Conservation (phyloP, 768 basidiomycete species). For the Lentinula guzmanii region DNA sequence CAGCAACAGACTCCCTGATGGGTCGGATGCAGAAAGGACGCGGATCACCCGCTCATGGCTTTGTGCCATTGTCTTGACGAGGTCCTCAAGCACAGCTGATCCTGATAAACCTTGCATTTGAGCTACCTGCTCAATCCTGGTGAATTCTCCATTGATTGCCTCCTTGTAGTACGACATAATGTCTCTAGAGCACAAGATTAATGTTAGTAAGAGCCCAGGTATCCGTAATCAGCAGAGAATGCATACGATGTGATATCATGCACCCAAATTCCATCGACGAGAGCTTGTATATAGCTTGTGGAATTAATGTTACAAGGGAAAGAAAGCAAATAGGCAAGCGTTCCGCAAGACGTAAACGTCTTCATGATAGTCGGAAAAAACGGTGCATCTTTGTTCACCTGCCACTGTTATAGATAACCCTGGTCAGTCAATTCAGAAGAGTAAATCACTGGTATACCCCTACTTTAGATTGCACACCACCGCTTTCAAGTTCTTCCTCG, state of each 20-base stretch:
- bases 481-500: not conserved
- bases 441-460: not conserved
- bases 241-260: constrained; percentile 8
- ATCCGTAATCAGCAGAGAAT: not conserved
- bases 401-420: not conserved
- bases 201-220: not conserved
- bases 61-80: constrained; percentile 1
- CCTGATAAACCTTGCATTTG: constrained; percentile 1
- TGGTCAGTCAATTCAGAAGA: not conserved
- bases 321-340: constrained; percentile 1
- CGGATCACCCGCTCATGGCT: constrained; percentile 6
- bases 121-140: constrained; percentile 9
- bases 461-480: not conserved
- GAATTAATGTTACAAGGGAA: not conserved
- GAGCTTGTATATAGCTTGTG: constrained; percentile 4
- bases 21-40: constrained; percentile 3
- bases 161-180: constrained; percentile 13
- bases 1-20: constrained; percentile 1
- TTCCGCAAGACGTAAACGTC: constrained; percentile 4
- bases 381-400: constrained; percentile 8
- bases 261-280: constrained; percentile 7
- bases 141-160: constrained; percentile 9
- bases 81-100: constrained; percentile 7
- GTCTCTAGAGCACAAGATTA: not conserved
- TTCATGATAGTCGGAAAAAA: constrained; percentile 8